phyloP scores from a whole-genome alignment of 2,329 filamentous ascomycete species.

The Cyanodermella asteris region DNA sequence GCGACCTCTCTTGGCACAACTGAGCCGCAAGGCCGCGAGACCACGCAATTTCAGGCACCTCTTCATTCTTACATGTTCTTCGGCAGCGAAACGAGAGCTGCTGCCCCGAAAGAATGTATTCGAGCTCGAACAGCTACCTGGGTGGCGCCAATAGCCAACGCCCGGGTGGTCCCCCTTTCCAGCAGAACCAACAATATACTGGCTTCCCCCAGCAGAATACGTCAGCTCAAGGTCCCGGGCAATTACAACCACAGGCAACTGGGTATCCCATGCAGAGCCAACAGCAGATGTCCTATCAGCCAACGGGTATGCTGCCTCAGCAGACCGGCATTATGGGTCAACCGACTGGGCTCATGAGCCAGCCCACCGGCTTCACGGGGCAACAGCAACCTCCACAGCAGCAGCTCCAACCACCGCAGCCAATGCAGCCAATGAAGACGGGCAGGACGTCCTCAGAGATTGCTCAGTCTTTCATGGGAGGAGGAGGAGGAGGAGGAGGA shows the following conservation, averaged over 20 bases:
- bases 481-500: no score
- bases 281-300: constrained; percentile 22
- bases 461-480: constrained; percentile 43
- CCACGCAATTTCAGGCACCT: no score
- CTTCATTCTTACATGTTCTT: no score
- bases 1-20: no score
- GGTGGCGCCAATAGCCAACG: constrained; percentile 58
- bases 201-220: constrained; percentile 33
- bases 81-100: no score
- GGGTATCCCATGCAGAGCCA: constrained; percentile 33
- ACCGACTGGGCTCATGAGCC: constrained; percentile 18
- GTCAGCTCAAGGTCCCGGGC: constrained; percentile 27
- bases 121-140: constrained; percentile 66
- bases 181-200: constrained; percentile 32
- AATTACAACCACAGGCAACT: constrained; percentile 45
- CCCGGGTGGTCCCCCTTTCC: constrained; percentile 34
- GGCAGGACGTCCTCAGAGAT: constrained; percentile 41
- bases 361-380: constrained; percentile 33
- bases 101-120: constrained; percentile 88
- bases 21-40: no score
- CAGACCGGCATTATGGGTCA: constrained; percentile 34
- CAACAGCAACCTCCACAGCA: constrained; percentile 30
- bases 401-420: constrained; percentile 18
- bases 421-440: constrained; percentile 22
- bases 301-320: constrained; percentile 34